Evolutionary conservation across 805 yeast species (phyloP), one percentile per base, ranked within the genome.

Genomic region (Myxozyma lipomycoides): DNA sequence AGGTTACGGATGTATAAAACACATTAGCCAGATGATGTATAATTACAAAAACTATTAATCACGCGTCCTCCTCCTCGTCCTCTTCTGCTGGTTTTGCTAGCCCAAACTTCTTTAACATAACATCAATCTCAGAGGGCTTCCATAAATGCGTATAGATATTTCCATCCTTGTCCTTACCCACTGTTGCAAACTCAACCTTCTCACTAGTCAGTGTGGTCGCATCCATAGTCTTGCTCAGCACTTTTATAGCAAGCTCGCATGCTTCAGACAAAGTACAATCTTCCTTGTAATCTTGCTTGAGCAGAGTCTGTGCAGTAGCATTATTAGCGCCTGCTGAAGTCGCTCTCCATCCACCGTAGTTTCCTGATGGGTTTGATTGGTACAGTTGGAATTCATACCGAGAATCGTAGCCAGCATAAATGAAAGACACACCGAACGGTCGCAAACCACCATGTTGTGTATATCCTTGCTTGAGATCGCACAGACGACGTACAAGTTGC

Each of bases 311-410:
- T 1, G 97, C 97, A 40, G 96, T 90, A 5, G 95, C 80, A 58
- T 88, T 89, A 72, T 93, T 93, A 45, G 97, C 96, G 38, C 99
- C 99, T 53, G 93, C 90, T 61, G 88, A 78, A 30, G 96, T 91
- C 40, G 98, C 98, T 70, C 86, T 89, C 99, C 99, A 93, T 23
- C 98, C 98, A 19, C 95, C 81, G 68, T 90, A 93, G 71, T 93
- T 93, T 24, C 99, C 99, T 0, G 96, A 86, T 12, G 99, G 99
- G 67, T 93, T 93, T 22, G 95, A 85, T 4, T 96, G 90, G 72
- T 83, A 93, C 60, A 93, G 75, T 70, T 93, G 98, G 75, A 84
- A 93, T 28, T 89, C 89, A 63, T 83, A 83, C 63, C 87, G 73
- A 47, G 88, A 91, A 67, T 93, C 98, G 51, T 59, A 52, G 5